These are phyloP conservation scores for Monilinia fructicola DNA, from an alignment of 2,329 filamentous ascomycete genomes.

Conservation along the genomic window DNA sequence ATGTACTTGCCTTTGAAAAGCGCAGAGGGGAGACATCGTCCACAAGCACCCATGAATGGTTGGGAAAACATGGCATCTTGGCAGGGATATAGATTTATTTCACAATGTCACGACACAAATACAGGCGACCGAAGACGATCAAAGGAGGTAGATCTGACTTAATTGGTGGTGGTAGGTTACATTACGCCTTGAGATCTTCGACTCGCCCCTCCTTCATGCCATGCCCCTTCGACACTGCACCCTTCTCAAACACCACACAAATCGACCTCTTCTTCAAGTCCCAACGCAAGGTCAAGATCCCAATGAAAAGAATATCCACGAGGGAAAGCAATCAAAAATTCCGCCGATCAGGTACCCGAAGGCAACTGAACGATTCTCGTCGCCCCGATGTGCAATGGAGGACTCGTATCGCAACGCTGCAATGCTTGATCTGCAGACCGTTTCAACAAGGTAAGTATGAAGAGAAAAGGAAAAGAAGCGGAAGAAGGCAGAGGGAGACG, in stretches of 20 bases:
- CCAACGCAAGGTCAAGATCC: conserved; percentile 37
- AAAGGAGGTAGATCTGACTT: too few species aligned
- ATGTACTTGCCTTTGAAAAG: too few species aligned
- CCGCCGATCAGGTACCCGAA: conserved; percentile 40
- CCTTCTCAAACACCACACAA: not conserved
- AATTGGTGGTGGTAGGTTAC: too few species aligned
- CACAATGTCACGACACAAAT: not conserved
- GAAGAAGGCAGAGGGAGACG: conserved; percentile 18
- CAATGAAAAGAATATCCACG: conserved; percentile 42
- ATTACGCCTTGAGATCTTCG: not conserved
- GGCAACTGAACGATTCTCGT: conserved; percentile 43
- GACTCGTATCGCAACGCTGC: conserved; percentile 42
- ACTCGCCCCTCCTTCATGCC: not conserved
- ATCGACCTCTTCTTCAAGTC: conserved; percentile 42
- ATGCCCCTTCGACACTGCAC: not conserved
- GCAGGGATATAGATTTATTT: not conserved
- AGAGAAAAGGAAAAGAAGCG: conserved; percentile 29
- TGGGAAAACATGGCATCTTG: conserved; percentile 11
- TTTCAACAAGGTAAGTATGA: conserved; percentile 44
- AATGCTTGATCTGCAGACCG: conserved; percentile 38
- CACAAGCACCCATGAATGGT: not conserved
- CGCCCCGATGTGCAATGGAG: conserved; percentile 60
- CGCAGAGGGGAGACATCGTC: too few species aligned
- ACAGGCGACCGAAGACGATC: not conserved
- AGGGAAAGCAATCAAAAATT: conserved; percentile 42